These are phyloP conservation scores for Cyberlindnera saturnus DNA, from an alignment of 805 yeast species.

Conservation along the genomic window DNA sequence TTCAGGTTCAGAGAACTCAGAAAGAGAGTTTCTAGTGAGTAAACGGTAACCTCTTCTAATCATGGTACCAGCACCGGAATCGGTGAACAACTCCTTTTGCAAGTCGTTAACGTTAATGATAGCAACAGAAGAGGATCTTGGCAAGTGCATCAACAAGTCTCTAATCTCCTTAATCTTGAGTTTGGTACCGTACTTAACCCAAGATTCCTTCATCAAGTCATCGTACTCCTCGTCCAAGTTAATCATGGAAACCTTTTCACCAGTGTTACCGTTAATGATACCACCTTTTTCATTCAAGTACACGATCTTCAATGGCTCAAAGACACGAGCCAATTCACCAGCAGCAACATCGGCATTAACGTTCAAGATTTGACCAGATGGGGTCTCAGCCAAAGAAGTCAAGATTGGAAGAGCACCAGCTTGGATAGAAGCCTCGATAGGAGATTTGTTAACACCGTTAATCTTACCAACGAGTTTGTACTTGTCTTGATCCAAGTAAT, in stretches of 20 bases:
- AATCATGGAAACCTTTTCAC: conserved; percentile 83
- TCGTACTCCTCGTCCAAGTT: conserved; percentile 97
- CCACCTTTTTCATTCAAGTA: conserved; percentile 98
- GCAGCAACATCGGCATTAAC: conserved; percentile 99
- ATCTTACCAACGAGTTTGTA: conserved; percentile 92
- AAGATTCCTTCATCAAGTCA: conserved; percentile 79
- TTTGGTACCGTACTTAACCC: conserved; percentile 99
- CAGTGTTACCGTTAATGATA: conserved; percentile 84
- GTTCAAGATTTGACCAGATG: conserved; percentile 92
- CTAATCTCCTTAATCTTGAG: conserved; percentile 94
- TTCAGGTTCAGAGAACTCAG: conserved; percentile 69
- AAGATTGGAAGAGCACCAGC: conserved; percentile 96
- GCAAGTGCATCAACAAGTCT: conserved; percentile 87
- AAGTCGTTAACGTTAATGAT: conserved; percentile 91
- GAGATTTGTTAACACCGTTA: conserved; percentile 76
- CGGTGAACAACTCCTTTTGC: conserved; percentile 96
- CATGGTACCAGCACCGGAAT: conserved; percentile 98
- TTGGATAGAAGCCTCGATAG: conserved; percentile 88
- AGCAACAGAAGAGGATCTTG: conserved; percentile 96
- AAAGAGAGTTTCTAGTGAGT: conserved; percentile 59
- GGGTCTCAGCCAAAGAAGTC: conserved; percentile 94
- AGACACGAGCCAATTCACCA: conserved; percentile 92
- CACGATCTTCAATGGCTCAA: conserved; percentile 95
- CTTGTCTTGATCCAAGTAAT: conserved; percentile 82
- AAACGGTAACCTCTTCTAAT: conserved; percentile 96